Evolutionary conservation across 2,329 filamentous ascomycete species (phyloP), one percentile per base, ranked within the genome.

Genomic region (Aspergillus sp.): DNA sequence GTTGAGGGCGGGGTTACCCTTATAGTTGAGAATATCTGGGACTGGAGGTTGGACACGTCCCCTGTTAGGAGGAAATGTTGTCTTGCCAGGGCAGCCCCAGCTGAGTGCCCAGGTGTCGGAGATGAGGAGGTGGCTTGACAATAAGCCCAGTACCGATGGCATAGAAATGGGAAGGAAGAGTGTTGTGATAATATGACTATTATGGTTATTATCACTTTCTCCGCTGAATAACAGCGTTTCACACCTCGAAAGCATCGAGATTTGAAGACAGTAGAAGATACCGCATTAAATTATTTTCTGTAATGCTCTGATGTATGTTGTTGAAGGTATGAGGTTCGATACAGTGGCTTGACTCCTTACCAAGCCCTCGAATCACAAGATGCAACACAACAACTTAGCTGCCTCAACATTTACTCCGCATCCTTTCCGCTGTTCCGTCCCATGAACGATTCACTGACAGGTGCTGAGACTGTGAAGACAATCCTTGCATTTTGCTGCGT

Each of bases 401-500:
- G 20, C 20, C 26, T n/a, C 15, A 26, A 13, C 32, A 32, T 17
- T 17, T 44, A 43, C 49, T 52, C 49, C 49, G 26, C 41, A 26
- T 17, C 45, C 50, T 45, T 34, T 24, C 26, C 32, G 15, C 9
- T 20, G n/a, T 49, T 20, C 20, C 30, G 17, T 22, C 38, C 42
- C 30, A 12, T 26, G 18, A 20, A 26, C 15, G 12, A 39, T 30
- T 44, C 22, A 26, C 17, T 5, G 50, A 30, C 6, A 45, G 41
- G 26, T 44, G 26, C 38, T 38, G 15, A 38, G 22, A n/a, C 22
- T 34, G 30, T 17, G 17, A 44, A 22, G 30, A 20, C 39, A 13
- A 39, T 36, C 32, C 43, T 45, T 47, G 42, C 34, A 32, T 48
- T 48, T 41, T 34, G 43, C 32, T 41, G 52, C 34, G 52, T 48